Conservation (phyloP, 495 filamentous ascomycete species). For the Talaromyces borbonicus region DNA sequence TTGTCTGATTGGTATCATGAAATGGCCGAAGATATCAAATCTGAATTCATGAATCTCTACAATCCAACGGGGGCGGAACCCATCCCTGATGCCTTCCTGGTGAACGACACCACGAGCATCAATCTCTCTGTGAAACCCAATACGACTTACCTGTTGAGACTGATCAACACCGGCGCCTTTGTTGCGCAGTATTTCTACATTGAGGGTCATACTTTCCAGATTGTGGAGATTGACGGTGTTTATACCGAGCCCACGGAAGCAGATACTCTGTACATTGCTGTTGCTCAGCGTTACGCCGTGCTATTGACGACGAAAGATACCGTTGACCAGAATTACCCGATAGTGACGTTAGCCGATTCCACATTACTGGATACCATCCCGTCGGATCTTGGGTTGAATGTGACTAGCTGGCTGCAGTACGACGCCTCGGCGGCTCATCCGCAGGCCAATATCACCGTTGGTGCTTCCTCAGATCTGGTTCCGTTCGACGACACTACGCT, state of each 20-base stretch:
- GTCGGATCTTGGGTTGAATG: constrained; percentile 46
- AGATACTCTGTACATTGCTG: constrained; percentile 52
- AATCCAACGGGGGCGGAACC: constrained; percentile 46
- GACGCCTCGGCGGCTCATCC: constrained; percentile 47
- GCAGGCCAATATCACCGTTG: constrained; percentile 36
- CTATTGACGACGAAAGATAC: constrained; percentile 57
- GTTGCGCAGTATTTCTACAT: constrained; percentile 71
- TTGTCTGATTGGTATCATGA: constrained; percentile 57
- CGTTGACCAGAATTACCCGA: constrained; percentile 54
- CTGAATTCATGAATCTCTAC: constrained; percentile 33
- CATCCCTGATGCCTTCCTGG: constrained; percentile 37
- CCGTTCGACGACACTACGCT: constrained; percentile 48
- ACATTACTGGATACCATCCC: constrained; percentile 23
- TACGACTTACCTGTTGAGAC: constrained; percentile 71
- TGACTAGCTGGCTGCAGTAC: constrained; percentile 73
- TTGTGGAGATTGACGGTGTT: constrained; percentile 47
- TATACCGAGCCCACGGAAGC: constrained; percentile 47
- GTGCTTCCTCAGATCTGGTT: constrained; percentile 25
- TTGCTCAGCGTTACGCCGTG: constrained; percentile 64
- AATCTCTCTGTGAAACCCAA: constrained; percentile 54
- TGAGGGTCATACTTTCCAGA: constrained; percentile 54
- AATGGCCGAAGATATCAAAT: constrained; percentile 32
- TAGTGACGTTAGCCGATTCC: constrained; percentile 36
- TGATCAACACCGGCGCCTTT: constrained; percentile 69
- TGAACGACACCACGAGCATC: constrained; percentile 48